Evolutionary conservation across 371 early-diverging fungal genomes (phyloP).

Genomic region (Racocetra persica): DNA sequence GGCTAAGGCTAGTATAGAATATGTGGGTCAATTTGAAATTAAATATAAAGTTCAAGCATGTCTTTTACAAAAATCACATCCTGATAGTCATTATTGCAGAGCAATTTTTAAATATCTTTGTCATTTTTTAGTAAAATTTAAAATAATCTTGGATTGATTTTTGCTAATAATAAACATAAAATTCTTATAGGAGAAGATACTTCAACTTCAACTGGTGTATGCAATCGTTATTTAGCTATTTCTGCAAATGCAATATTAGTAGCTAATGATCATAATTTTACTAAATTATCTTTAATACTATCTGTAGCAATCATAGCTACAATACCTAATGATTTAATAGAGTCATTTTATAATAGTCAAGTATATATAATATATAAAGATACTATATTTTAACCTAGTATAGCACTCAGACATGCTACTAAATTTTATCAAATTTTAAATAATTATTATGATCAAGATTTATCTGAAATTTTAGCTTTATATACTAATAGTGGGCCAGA

Average conservation of each 20-base stretch:
- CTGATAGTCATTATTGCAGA: not conserved
- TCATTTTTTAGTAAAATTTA: not conserved
- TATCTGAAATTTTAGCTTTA: not conserved
- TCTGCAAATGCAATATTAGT: not conserved
- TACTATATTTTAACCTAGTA: constrained; percentile 1
- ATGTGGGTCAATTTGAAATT: not conserved
- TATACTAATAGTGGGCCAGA: not conserved
- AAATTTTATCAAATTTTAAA: not conserved
- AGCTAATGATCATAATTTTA: not conserved
- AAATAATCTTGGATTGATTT: not conserved
- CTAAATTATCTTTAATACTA: not conserved
- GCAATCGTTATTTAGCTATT: not conserved
- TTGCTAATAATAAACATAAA: not conserved
- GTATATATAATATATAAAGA: not conserved
- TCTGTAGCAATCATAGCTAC: not conserved
- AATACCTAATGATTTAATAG: not conserved
- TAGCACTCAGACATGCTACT: not conserved
- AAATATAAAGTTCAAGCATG: not conserved
- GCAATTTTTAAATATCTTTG: not conserved
- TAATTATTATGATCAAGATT: not conserved
- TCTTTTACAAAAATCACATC: not conserved
- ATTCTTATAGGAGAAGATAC: not conserved
- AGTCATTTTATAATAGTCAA: not conserved
- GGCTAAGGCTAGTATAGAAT: not conserved
- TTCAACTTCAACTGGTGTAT: not conserved